Percentiles rank a stretch among this genome's conserved stretches.
phyloP scores from a whole-genome alignment of 2,329 filamentous ascomycete genomes.

The Fusarium sp. region DNA sequence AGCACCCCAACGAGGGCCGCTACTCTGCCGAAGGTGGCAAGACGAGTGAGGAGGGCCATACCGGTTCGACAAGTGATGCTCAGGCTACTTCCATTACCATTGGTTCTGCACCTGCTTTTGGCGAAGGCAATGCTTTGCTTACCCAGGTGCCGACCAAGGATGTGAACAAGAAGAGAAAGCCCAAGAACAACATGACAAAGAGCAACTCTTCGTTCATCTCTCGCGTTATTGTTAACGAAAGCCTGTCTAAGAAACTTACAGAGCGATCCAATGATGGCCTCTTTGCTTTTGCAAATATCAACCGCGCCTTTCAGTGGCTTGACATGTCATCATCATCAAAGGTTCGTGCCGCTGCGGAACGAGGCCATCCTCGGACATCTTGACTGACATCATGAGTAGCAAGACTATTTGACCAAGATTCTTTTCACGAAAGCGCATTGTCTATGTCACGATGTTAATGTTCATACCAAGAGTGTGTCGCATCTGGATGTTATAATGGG shows the following conservation, averaged over 20 bases:
- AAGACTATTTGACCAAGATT: constrained; percentile 94
- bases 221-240: constrained; percentile 91
- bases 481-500: constrained; percentile 95
- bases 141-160: constrained; percentile 72
- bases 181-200: constrained; percentile 98
- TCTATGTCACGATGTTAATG: constrained; percentile 92
- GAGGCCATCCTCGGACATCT: not conserved
- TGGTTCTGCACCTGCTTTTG: constrained; percentile 75
- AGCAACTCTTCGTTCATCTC: constrained; percentile 99
- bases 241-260: constrained; percentile 77
- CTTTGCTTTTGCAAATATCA: constrained; percentile 95
- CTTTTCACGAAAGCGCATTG: constrained; percentile 97
- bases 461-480: constrained; percentile 77
- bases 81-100: constrained; percentile 52
- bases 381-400: constrained; percentile 57
- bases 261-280: constrained; percentile 83
- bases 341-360: constrained; percentile 49
- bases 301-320: constrained; percentile 95
- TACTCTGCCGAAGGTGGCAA: constrained; percentile 68
- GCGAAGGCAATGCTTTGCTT: constrained; percentile 84
- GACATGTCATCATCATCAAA: constrained; percentile 83
- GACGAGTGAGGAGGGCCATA: constrained; percentile 66
- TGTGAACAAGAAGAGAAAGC: constrained; percentile 84
- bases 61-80: constrained; percentile 63
- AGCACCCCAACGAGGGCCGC: constrained; percentile 69